Conservation (phyloP, 768 basidiomycete species). For the Mycena galopus region DNA sequence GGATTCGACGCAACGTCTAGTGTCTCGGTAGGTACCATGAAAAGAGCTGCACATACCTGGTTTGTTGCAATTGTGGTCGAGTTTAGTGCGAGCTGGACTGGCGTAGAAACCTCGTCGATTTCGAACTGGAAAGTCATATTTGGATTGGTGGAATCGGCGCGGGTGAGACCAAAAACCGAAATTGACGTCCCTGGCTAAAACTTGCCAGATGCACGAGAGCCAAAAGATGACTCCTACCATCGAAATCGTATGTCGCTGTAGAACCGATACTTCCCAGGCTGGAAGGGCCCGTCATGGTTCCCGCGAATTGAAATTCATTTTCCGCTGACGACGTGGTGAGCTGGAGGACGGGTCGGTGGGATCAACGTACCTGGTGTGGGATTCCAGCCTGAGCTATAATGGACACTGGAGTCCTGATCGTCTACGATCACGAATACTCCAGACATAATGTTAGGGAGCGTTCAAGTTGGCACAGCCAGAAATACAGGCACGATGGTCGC, state of each 20-base stretch:
- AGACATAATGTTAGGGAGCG: too few relatives aligned
- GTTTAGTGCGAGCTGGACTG: too few relatives aligned
- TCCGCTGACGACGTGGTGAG: background rate
- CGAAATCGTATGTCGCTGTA: background rate
- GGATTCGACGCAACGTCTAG: background rate
- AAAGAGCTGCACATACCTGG: background rate
- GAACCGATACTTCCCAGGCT: background rate
- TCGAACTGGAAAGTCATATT: background rate
- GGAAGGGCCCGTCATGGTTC: constrained; percentile 17
- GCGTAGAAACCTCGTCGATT: background rate
- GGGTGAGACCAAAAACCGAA: background rate
- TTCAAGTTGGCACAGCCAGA: too few relatives aligned
- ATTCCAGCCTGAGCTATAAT: background rate
- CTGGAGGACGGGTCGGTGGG: background rate
- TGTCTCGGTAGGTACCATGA: background rate
- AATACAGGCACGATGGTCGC: too few relatives aligned
- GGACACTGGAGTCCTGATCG: constrained; percentile 12
- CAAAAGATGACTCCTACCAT: background rate
- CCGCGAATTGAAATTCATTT: background rate
- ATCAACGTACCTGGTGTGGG: background rate
- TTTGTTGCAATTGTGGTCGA: background rate
- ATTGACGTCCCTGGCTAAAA: background rate
- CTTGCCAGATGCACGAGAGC: background rate
- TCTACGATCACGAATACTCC: constrained; percentile 20
- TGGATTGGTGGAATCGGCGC: background rate